A percentile compares a stretch with the other conserved stretches of the same genome.
These are phyloP conservation scores for Pseudozyma hubeiensis DNA, from an alignment of 1,284 basidiomycete species.

Conservation along the genomic window DNA sequence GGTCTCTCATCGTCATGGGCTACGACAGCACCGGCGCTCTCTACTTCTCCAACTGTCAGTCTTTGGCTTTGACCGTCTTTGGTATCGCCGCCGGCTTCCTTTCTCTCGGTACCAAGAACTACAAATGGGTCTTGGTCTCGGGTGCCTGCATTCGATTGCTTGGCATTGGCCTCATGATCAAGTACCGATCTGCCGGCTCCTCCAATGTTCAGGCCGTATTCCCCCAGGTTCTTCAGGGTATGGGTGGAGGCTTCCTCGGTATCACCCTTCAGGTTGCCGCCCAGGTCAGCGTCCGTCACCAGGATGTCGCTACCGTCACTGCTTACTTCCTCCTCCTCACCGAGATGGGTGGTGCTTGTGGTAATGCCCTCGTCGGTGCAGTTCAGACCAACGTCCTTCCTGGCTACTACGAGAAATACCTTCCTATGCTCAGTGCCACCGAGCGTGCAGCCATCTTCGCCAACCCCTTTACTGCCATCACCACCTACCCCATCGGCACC, in stretches of 20 bases:
- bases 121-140: conserved; percentile 61
- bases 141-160: conserved; percentile 61
- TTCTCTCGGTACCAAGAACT: conserved; percentile 58
- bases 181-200: conserved; percentile 55
- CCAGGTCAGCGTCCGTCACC: conserved; percentile 66
- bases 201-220: conserved; percentile 63
- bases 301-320: conserved; percentile 68
- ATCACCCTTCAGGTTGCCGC: conserved; percentile 62
- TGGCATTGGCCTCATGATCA: conserved; percentile 66
- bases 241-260: conserved; percentile 66
- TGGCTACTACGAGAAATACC: conserved; percentile 36
- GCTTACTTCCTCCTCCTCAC: conserved; percentile 64
- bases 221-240: conserved; percentile 65
- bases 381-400: conserved; percentile 57
- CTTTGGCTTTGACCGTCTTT: conserved; percentile 62
- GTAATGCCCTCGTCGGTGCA: conserved; percentile 60
- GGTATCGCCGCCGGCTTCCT: conserved; percentile 63
- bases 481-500: conserved; percentile 50
- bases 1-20: conserved; percentile 47
- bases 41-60: conserved; percentile 65
- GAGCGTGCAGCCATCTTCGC: conserved; percentile 20
- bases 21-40: conserved; percentile 35
- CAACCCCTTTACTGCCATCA: conserved; percentile 19
- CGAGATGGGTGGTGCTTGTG: conserved; percentile 63
- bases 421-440: conserved; percentile 44